phyloP scores from a whole-genome alignment of 2,329 filamentous ascomycete genomes.

The Trichoderma aggressivum region DNA sequence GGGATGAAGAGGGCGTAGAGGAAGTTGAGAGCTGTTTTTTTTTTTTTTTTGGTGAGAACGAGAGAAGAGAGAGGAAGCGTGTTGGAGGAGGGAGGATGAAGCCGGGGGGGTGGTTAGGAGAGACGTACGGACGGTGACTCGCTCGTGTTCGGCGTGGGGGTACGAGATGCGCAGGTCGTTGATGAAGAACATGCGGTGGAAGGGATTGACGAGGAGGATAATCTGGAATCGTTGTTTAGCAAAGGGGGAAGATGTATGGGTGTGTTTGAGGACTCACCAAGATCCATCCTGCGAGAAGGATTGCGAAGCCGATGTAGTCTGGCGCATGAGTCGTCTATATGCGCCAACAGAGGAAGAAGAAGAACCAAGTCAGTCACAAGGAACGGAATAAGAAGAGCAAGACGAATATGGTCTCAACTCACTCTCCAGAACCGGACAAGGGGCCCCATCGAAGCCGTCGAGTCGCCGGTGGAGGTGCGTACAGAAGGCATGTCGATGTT shows the following conservation, averaged over 20 bases:
- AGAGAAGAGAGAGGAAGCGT: neutral
- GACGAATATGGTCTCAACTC: constrained; percentile 8
- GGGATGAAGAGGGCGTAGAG: constrained; percentile 75
- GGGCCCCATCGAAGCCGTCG: constrained; percentile 26
- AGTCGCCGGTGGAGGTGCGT: constrained; percentile 21
- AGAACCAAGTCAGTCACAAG: neutral
- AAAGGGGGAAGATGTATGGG: too few relatives aligned
- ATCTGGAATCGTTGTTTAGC: constrained; percentile 24
- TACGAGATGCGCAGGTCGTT: constrained; percentile 81
- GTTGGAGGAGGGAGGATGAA: neutral
- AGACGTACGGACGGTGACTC: constrained; percentile 70
- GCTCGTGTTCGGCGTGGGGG: constrained; percentile 78
- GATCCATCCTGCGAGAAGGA: constrained; percentile 67
- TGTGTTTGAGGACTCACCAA: constrained; percentile 42
- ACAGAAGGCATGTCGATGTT: constrained; percentile 29
- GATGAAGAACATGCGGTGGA: constrained; percentile 91
- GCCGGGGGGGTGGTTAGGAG: neutral
- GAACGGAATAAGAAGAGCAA: neutral
- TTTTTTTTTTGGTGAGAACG: neutral
- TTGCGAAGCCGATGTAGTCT: constrained; percentile 76
- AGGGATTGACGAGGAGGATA: constrained; percentile 61
- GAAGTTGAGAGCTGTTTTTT: constrained; percentile 67
- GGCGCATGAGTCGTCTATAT: constrained; percentile 74
- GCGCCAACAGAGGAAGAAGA: neutral
- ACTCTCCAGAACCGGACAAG: constrained; percentile 49